Conservation (phyloP, 306 rosid species). For the Castanea mollissima region DNA sequence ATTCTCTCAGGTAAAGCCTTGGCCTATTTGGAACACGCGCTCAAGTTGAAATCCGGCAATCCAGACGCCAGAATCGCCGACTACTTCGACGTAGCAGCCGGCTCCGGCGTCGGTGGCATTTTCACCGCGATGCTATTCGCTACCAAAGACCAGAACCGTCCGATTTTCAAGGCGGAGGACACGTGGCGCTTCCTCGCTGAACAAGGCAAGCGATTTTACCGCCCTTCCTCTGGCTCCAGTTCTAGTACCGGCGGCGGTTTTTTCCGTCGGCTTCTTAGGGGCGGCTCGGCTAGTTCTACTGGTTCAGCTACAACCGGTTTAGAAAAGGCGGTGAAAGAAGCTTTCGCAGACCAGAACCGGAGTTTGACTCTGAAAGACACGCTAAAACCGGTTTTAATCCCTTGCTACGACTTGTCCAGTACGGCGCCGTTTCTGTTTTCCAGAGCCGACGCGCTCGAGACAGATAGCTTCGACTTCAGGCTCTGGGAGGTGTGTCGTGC, state of each 20-base stretch:
- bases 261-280: slow-evolving; percentile 37
- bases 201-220: slow-evolving; percentile 63
- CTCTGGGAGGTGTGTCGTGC: slow-evolving; percentile 98
- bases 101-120: slow-evolving; percentile 89
- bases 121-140: slow-evolving; percentile 90
- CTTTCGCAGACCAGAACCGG: slow-evolving; percentile 50
- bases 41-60: slow-evolving; percentile 83
- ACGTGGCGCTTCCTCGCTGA: slow-evolving; percentile 77
- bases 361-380: slow-evolving; percentile 79
- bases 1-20: slow-evolving; percentile 88
- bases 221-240: slow-evolving; percentile 9
- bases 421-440: slow-evolving; percentile 97
- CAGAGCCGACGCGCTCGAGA: slow-evolving; percentile 93
- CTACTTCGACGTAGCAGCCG: slow-evolving; percentile 88
- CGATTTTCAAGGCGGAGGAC: slow-evolving; percentile 72
- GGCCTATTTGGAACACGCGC: slow-evolving; percentile 71
- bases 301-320: slow-evolving; percentile 46
- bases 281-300: slow-evolving; percentile 28
- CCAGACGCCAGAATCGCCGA: slow-evolving; percentile 85
- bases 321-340: slow-evolving; percentile 75
- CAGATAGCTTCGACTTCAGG: slow-evolving; percentile 83
- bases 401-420: slow-evolving; percentile 90
- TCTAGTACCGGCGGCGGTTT: slow-evolving; percentile 33
- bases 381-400: slow-evolving; percentile 80
- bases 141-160: slow-evolving; percentile 58